These are phyloP conservation scores for Boletus sp. DNA, from an alignment of 1,284 basidiomycete genomes.

Conservation along the genomic window DNA sequence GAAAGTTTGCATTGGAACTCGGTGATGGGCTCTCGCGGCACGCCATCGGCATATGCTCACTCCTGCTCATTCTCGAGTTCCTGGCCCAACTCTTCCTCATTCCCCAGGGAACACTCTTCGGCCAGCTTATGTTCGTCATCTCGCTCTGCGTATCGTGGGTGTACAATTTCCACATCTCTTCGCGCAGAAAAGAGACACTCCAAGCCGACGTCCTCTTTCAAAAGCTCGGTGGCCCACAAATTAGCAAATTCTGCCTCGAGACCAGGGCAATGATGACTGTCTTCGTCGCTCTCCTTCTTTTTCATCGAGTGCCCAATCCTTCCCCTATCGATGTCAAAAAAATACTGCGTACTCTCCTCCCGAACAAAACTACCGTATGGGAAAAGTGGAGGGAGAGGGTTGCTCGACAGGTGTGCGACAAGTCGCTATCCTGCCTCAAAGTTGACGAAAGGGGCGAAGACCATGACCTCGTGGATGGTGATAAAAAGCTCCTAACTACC, in stretches of 20 bases:
- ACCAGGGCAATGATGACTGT: slow-evolving; percentile 25
- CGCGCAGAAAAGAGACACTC: slow-evolving; percentile 21
- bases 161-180: slow-evolving; percentile 30
- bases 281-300: slow-evolving; percentile 23
- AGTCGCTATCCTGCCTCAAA: slow-evolving; percentile 1
- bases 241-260: slow-evolving; percentile 20
- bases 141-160: slow-evolving; percentile 31
- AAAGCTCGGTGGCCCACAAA: slow-evolving; percentile 18
- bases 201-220: slow-evolving; percentile 22
- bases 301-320: slow-evolving; percentile 6
- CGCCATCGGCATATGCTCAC: slow-evolving; percentile 24
- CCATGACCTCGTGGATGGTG: not conserved
- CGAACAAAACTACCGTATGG: slow-evolving; percentile 28
- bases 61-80: slow-evolving; percentile 29
- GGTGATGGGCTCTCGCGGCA: slow-evolving; percentile 2
- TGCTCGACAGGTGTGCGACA: slow-evolving; percentile 7
- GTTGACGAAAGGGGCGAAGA: not conserved
- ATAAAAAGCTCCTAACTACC: slow-evolving; percentile 2
- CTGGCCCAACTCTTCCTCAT: slow-evolving; percentile 30
- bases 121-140: slow-evolving; percentile 30
- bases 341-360: slow-evolving; percentile 13
- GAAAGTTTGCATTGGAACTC: slow-evolving; percentile 25
- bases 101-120: slow-evolving; percentile 29
- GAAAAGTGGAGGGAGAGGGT: slow-evolving; percentile 21
- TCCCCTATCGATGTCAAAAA: slow-evolving; percentile 4